These are phyloP conservation scores for Leishmania gerbilli DNA, from an alignment of 208 protist genomes.

Conservation along the genomic window DNA sequence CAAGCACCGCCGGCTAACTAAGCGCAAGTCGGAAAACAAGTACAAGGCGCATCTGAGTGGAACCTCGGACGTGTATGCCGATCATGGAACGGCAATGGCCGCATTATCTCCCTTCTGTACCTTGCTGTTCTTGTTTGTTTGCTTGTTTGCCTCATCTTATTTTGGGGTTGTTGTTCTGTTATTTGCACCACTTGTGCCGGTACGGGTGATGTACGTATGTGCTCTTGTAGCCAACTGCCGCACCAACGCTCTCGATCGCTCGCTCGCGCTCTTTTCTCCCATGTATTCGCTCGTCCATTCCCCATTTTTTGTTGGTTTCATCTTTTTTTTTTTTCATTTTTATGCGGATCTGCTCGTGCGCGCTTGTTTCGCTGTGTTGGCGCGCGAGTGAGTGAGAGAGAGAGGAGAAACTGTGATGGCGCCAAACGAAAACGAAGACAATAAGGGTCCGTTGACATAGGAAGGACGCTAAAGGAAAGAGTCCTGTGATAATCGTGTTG, in stretches of 20 bases:
- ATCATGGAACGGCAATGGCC: background rate
- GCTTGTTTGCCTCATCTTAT: too few relatives aligned
- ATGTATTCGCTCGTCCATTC: background rate
- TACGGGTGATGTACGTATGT: background rate
- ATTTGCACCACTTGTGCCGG: background rate
- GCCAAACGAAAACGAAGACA: background rate
- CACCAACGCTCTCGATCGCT: background rate
- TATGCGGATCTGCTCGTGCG: background rate
- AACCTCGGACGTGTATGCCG: background rate
- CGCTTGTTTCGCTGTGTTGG: background rate
- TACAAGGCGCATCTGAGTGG: background rate
- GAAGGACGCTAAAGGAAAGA: background rate
- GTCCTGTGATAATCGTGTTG: background rate
- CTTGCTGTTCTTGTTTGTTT: background rate
- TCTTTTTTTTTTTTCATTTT: too few relatives aligned
- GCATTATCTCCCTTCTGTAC: background rate
- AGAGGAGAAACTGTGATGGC: background rate
- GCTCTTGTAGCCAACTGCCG: background rate
- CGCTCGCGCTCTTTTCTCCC: background rate
- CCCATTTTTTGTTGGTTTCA: too few relatives aligned
- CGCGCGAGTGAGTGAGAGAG: too few relatives aligned
- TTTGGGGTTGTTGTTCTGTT: background rate
- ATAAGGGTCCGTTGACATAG: background rate
- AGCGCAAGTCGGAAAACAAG: background rate
- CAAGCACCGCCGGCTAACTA: constrained; percentile 10